These are phyloP conservation scores for Pythium grandisporangium DNA, from an alignment of 352 stramenopile genomes.

Conservation along the genomic window DNA sequence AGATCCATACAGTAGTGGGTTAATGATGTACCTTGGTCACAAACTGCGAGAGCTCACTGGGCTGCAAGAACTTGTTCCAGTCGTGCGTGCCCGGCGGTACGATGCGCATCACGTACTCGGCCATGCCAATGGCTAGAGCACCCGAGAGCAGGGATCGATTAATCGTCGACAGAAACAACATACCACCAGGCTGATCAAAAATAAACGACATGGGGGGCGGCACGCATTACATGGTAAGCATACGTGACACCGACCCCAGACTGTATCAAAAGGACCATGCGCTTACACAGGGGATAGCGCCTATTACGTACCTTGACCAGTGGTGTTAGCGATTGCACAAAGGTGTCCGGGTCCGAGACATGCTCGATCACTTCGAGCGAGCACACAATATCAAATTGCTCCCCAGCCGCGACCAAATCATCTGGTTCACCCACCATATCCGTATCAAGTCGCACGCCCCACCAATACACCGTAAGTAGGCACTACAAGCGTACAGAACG, in stretches of 20 bases:
- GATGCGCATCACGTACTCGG: conserved; percentile 68
- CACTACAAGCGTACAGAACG: too few relatives aligned
- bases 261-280: not conserved
- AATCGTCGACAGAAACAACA: conserved; percentile 83
- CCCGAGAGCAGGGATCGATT: conserved; percentile 68
- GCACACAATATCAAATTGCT: conserved; percentile 80
- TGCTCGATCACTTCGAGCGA: conserved; percentile 84
- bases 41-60: conserved; percentile 45
- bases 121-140: conserved; percentile 57
- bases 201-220: too few relatives aligned
- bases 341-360: conserved; percentile 55
- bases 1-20: too few relatives aligned
- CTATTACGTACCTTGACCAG: conserved; percentile 52
- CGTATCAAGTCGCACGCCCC: too few relatives aligned
- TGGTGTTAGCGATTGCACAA: conserved; percentile 66
- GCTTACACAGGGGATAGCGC: not conserved
- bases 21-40: conserved; percentile 29
- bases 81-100: conserved; percentile 77
- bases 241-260: not conserved
- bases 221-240: too few relatives aligned
- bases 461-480: too few relatives aligned
- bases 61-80: conserved; percentile 80
- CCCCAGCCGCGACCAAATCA: conserved; percentile 52
- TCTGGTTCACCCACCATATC: conserved; percentile 20
- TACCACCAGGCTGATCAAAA: conserved; percentile 62